Evolutionary conservation across 192 early-diverging fungal genomes (phyloP).

Genomic region (Backusella circina): DNA sequence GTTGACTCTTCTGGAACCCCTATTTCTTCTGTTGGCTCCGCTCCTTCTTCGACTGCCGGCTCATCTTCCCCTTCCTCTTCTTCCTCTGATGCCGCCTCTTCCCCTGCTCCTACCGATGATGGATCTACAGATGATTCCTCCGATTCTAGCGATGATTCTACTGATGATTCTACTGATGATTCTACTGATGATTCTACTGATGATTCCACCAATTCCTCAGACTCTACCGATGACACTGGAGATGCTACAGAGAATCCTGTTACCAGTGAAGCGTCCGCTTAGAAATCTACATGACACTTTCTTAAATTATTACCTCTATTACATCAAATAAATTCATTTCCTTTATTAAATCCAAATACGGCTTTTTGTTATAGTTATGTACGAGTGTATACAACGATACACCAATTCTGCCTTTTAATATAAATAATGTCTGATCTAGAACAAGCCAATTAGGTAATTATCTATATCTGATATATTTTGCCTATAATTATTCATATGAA

Average conservation of each 20-base stretch:
- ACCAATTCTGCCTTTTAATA: background rate
- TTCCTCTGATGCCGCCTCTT: background rate
- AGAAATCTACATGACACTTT: background rate
- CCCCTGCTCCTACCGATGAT: background rate
- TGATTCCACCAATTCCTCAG: background rate
- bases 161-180: background rate
- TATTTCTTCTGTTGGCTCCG: background rate
- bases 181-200: background rate
- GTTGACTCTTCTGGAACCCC: constrained; percentile 20
- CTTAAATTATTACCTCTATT: background rate
- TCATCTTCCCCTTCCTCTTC: background rate
- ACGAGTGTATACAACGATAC: too few relatives aligned
- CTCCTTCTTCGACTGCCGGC: background rate
- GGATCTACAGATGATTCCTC: background rate
- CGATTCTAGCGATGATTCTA: background rate
- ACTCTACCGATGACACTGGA: background rate
- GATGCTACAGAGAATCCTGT: background rate
- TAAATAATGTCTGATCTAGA: background rate
- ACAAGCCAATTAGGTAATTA: background rate
- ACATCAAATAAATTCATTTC: background rate
- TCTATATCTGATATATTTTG: background rate
- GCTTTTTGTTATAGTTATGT: background rate
- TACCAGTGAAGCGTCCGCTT: background rate
- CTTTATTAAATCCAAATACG: background rate
- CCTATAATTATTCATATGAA: background rate